Evolutionary conservation across 371 early-diverging fungal genomes (phyloP).

Genomic region (Zychaea mexicana): DNA sequence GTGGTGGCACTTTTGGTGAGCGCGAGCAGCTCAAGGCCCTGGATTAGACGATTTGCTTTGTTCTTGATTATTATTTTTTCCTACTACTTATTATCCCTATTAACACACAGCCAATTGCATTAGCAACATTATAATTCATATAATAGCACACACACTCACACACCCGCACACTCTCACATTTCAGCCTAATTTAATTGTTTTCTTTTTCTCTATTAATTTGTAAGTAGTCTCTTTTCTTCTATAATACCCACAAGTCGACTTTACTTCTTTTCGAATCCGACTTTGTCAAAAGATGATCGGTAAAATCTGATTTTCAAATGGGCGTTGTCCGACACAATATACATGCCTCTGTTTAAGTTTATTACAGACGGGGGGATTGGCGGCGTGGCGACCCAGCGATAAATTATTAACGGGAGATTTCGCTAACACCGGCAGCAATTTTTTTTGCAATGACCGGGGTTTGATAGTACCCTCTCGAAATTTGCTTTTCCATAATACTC

Average conservation of each 20-base stretch:
- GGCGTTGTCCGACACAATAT: not conserved
- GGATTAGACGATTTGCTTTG: slow-evolving; percentile 10
- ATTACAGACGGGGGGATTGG: not conserved
- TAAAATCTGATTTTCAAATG: not conserved
- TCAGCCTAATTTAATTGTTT: no score
- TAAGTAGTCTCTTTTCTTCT: not conserved
- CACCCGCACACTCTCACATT: no score
- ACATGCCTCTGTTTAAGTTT: not conserved
- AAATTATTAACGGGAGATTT: slow-evolving; percentile 15
- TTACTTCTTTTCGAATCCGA: not conserved
- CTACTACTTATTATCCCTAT: not conserved
- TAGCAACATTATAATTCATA: not conserved
- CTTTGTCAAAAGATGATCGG: not conserved
- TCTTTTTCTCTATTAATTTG: not conserved
- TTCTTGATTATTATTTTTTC: not conserved
- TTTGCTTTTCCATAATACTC: no score
- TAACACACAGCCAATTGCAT: not conserved
- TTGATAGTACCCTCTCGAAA: slow-evolving; percentile 23
- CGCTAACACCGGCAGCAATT: slow-evolving; percentile 16
- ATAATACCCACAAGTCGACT: slow-evolving; percentile 6
- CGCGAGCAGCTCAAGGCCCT: slow-evolving; percentile 24
- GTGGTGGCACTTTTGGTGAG: slow-evolving; percentile 39
- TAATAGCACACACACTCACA: slow-evolving; percentile 1
- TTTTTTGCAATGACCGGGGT: slow-evolving; percentile 15
- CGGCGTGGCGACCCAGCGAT: slow-evolving; percentile 8